Evolutionary conservation across 108 stramenopile genomes (phyloP).

Genomic region (Aurantiochytrium sp.): DNA sequence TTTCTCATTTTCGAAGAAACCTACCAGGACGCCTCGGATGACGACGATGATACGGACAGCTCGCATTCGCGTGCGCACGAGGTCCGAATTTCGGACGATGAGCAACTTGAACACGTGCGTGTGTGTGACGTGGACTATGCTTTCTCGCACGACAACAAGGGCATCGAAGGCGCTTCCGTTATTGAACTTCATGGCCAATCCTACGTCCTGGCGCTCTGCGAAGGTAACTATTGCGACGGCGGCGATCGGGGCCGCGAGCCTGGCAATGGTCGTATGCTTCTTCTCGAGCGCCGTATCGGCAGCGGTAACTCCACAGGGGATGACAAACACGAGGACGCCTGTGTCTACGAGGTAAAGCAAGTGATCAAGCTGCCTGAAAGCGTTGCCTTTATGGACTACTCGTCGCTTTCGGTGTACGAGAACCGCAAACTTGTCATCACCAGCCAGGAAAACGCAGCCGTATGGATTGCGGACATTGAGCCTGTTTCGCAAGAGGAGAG

Average conservation of each 20-base stretch:
- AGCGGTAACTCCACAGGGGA: neutral
- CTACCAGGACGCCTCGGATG: neutral
- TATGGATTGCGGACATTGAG: slow-evolving; percentile 55
- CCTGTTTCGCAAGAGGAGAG: too few species aligned
- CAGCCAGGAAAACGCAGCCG: slow-evolving; percentile 56
- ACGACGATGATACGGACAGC: too few species aligned
- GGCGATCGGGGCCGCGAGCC: slow-evolving; percentile 38
- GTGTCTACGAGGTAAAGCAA: slow-evolving; percentile 52
- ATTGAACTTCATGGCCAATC: slow-evolving; percentile 41
- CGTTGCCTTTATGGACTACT: slow-evolving; percentile 61
- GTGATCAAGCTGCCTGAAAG: slow-evolving; percentile 44
- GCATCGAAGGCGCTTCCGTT: slow-evolving; percentile 63
- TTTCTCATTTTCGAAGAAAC: neutral
- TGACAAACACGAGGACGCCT: neutral
- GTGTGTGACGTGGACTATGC: neutral
- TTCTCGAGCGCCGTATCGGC: slow-evolving; percentile 45
- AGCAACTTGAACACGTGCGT: neutral
- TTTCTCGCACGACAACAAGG: slow-evolving; percentile 38
- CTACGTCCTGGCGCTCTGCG: slow-evolving; percentile 60
- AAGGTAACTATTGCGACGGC: slow-evolving; percentile 65
- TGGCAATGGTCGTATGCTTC: slow-evolving; percentile 57
- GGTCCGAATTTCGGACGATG: neutral
- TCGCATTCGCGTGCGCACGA: neutral
- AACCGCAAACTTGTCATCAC: slow-evolving; percentile 55
- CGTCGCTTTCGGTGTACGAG: slow-evolving; percentile 48